These are phyloP conservation scores for Zelopaecilomyces penicillatus DNA, from an alignment of 2,329 filamentous ascomycete genomes.

Conservation along the genomic window DNA sequence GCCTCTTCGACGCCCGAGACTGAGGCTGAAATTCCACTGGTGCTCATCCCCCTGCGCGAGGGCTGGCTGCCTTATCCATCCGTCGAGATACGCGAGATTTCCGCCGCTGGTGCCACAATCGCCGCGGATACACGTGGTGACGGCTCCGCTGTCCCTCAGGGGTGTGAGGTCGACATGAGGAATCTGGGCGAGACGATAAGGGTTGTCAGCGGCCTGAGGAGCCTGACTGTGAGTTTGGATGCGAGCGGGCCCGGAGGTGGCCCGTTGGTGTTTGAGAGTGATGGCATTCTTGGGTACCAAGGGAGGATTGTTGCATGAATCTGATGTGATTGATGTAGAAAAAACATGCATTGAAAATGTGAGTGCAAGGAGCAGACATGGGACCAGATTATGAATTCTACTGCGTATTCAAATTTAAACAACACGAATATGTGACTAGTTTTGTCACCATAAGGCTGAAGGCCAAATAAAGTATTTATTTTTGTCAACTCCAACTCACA, in stretches of 20 bases:
- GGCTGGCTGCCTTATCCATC: slow-evolving; percentile 71
- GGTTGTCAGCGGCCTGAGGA: slow-evolving; percentile 62
- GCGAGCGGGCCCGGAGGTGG: slow-evolving; percentile 57
- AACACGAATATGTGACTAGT: too few relatives aligned
- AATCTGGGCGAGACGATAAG: slow-evolving; percentile 70
- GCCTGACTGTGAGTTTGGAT: slow-evolving; percentile 66
- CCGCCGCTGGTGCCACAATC: neutral
- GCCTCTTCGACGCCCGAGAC: slow-evolving; percentile 39
- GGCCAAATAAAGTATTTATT: too few relatives aligned
- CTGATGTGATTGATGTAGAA: neutral
- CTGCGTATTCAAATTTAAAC: too few relatives aligned
- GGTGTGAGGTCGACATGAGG: slow-evolving; percentile 70
- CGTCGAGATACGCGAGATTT: slow-evolving; percentile 62
- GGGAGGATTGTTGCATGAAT: slow-evolving; percentile 30
- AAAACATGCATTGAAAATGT: too few relatives aligned
- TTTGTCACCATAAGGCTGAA: too few relatives aligned
- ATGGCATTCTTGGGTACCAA: slow-evolving; percentile 25
- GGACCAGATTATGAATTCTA: too few relatives aligned
- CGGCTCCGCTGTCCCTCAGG: slow-evolving; percentile 11
- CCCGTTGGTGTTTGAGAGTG: slow-evolving; percentile 58
- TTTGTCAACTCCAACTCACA: too few relatives aligned
- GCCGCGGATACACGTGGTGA: slow-evolving; percentile 27
- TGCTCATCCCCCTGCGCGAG: slow-evolving; percentile 71
- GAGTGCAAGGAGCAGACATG: too few relatives aligned
- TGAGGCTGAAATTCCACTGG: slow-evolving; percentile 54